Base-by-base conservation (phyloP, 208 protist species). In the Histomonas meleagridis region DNA sequence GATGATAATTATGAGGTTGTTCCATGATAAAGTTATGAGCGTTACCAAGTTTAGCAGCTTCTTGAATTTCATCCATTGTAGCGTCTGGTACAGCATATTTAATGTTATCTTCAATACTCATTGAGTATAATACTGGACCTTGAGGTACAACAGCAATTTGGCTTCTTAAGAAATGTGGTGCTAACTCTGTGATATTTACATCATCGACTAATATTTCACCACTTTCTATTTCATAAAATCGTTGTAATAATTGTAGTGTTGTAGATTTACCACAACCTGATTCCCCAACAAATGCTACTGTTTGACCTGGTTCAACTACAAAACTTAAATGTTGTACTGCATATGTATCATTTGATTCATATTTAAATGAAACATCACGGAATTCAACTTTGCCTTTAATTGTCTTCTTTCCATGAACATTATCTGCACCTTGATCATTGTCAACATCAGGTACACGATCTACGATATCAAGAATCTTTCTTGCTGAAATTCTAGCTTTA, bases 21-120 rank as follows among this genome's bases (percentile, higher is more conserved):
- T 62, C 92, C 7, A 60, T 62, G 91, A 95, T 93, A 53, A 95
- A 95, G 35, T 92, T 90, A 57, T 95, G 93, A 35, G 94, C 94
- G 90, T 95, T 94, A 23, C 93, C 94, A 18, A 81, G 40, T 35
- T 91, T 93, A 0, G 94, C 92, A 21, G 93, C 93, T 43, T 81
- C 93, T 23, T 69, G 40, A 3, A 95, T 53, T 10, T 93, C 65
- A 28, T 94, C 94, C n/a, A 23, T 18, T 0, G 55, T 92, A 18
- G 92, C 81, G 51, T 94, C 65, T 16, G 91, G 53, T 3, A 92
- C 57, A 48, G 93, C 94, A 38, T 93, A 94, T 16, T 92, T 92
- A 43, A 95, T 95, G 70, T 95, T 95, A 21, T 94, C 81, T 16
- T 35, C 0, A 14, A 95, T 92, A 0, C 91, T 94, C 28, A 81